Conservation (phyloP, 768 basidiomycete genomes). For the Pisolithus orientalis region DNA sequence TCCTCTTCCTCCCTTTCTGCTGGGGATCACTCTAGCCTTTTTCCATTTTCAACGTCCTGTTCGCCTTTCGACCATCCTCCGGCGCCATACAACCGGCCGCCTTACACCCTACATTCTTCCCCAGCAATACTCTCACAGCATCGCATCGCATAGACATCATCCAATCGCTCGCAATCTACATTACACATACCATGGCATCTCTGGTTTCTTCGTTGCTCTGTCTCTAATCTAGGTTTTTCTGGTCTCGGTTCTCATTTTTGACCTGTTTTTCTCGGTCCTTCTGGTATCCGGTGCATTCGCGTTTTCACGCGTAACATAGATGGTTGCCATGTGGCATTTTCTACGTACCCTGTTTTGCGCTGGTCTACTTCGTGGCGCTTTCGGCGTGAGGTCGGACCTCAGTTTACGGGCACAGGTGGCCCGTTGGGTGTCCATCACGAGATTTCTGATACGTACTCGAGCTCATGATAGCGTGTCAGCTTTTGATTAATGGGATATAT, state of each 20-base stretch:
- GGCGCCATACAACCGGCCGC: background rate
- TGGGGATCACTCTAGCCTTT: constrained; percentile 20
- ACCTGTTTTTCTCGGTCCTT: background rate
- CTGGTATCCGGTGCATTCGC: constrained; percentile 1
- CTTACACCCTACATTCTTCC: constrained; percentile 9
- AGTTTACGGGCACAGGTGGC: background rate
- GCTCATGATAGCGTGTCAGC: background rate
- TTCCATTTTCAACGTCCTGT: constrained; percentile 9
- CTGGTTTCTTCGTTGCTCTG: constrained; percentile 10
- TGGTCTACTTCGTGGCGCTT: background rate
- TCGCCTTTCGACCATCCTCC: background rate
- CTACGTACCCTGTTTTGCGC: background rate
- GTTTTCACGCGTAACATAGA: background rate
- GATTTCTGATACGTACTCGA: background rate
- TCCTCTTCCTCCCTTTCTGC: constrained; percentile 4
- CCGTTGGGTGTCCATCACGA: background rate
- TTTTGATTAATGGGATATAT: background rate
- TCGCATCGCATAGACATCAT: constrained; percentile 26
- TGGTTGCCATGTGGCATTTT: background rate
- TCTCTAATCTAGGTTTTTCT: constrained; percentile 4
- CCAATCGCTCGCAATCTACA: constrained; percentile 21
- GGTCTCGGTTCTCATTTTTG: background rate
- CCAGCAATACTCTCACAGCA: constrained; percentile 17
- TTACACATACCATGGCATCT: constrained; percentile 30
- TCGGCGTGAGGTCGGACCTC: background rate